A percentile compares a stretch with the other conserved stretches of the same genome.
Evolutionary conservation across 106 monocot species (phyloP).

Genomic region (Acorus gramineus): DNA sequence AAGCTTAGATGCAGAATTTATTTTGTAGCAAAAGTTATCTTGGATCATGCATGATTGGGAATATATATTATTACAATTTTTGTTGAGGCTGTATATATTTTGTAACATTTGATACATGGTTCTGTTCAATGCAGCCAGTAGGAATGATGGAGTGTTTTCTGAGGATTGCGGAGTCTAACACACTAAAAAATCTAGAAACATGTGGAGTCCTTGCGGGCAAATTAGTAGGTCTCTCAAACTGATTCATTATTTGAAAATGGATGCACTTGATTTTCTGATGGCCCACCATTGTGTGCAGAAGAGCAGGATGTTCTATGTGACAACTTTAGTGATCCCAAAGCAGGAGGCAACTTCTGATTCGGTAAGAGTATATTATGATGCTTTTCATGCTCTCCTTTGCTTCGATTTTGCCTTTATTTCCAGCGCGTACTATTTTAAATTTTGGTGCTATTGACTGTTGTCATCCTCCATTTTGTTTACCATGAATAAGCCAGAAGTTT

Average conservation of each 20-base stretch:
- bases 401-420: no score
- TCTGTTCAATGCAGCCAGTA: constrained; percentile 42
- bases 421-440: no score
- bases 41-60: no score
- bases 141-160: constrained; percentile 83
- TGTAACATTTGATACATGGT: no score
- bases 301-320: constrained; percentile 80
- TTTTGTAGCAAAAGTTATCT: neutral
- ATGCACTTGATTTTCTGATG: constrained; percentile 6
- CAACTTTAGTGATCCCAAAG: constrained; percentile 87
- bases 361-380: constrained; percentile 33
- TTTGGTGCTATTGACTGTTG: no score
- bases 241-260: neutral
- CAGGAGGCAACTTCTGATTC: constrained; percentile 97
- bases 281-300: constrained; percentile 40
- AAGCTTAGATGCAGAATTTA: constrained; percentile 13
- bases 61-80: neutral
- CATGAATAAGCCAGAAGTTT: no score
- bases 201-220: constrained; percentile 98
- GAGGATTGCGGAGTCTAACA: constrained; percentile 83
- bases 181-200: constrained; percentile 86
- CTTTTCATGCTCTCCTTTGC: no score
- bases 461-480: no score
- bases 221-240: constrained; percentile 41
- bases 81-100: neutral